phyloP scores from a whole-genome alignment of 2,329 filamentous ascomycete genomes.

The Aureobasidium sp. region DNA sequence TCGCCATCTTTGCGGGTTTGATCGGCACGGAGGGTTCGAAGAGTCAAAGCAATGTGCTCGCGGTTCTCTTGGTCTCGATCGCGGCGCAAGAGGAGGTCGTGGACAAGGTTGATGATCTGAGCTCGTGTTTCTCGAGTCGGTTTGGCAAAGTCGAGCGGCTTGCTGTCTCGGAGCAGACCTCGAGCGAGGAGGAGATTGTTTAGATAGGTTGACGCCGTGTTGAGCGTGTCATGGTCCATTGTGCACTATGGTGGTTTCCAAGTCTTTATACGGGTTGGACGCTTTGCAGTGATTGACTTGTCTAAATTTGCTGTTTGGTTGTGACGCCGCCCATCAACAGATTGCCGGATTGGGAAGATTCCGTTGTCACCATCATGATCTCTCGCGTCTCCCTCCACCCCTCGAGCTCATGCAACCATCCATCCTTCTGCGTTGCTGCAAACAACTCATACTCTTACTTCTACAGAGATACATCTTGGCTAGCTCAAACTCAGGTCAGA shows the following conservation, averaged over 20 bases:
- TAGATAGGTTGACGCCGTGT: slow-evolving; percentile 54
- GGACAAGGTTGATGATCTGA: slow-evolving; percentile 82
- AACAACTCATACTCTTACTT: not conserved
- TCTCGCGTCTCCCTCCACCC: not conserved
- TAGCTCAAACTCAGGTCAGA: slow-evolving; percentile 7
- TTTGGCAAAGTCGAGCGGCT: slow-evolving; percentile 70
- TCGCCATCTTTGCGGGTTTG: slow-evolving; percentile 62
- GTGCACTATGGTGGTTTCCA: not conserved
- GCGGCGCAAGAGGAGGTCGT: slow-evolving; percentile 82
- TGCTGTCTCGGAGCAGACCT: slow-evolving; percentile 53
- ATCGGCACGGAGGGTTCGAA: slow-evolving; percentile 67
- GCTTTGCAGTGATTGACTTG: not conserved
- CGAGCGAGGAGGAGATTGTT: slow-evolving; percentile 58
- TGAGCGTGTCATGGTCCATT: slow-evolving; percentile 45
- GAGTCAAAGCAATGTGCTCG: slow-evolving; percentile 69
- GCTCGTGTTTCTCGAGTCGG: slow-evolving; percentile 65
- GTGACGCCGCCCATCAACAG: slow-evolving; percentile 1
- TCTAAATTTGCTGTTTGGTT: slow-evolving; percentile 9
- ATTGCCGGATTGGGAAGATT: slow-evolving; percentile 2
- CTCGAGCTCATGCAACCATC: not conserved
- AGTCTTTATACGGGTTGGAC: not conserved
- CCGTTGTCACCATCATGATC: slow-evolving; percentile 4
- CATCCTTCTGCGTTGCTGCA: not conserved
- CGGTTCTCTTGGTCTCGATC: slow-evolving; percentile 90
- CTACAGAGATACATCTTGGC: not conserved